Evolutionary conservation across 345 rosid species (phyloP).

Genomic region (Murraya paniculata): DNA sequence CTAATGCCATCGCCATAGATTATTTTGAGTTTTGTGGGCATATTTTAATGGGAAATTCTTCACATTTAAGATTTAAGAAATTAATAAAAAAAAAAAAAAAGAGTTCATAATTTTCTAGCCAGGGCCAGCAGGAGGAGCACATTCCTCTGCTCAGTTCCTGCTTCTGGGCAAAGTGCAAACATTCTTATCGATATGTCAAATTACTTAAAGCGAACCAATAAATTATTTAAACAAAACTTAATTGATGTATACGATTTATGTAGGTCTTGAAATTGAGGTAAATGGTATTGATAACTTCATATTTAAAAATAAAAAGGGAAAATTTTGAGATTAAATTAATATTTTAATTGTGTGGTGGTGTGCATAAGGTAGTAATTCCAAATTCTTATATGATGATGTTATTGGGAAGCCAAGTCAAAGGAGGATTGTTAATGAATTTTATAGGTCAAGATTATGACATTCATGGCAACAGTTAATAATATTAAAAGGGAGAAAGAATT

Average conservation of each 20-base stretch:
- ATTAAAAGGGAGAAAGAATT: background rate
- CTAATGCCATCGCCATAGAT: no score
- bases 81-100: background rate
- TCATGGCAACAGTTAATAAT: background rate
- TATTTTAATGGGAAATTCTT: background rate
- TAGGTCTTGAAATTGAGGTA: no score
- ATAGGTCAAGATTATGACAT: conserved; percentile 6
- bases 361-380: no score
- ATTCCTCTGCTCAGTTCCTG: background rate
- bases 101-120: conserved; percentile 3
- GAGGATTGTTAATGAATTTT: background rate
- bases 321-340: no score
- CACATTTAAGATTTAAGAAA: background rate
- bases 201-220: no score
- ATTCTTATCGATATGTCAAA: no score
- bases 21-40: background rate
- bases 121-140: background rate
- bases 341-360: no score
- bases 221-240: no score
- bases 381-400: no score
- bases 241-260: no score
- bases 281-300: no score
- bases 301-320: no score
- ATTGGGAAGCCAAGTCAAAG: conserved; percentile 14
- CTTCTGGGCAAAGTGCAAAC: conserved; percentile 15